Conservation (phyloP, 1,284 basidiomycete species). For the Filobasidium uniguttulatum region DNA sequence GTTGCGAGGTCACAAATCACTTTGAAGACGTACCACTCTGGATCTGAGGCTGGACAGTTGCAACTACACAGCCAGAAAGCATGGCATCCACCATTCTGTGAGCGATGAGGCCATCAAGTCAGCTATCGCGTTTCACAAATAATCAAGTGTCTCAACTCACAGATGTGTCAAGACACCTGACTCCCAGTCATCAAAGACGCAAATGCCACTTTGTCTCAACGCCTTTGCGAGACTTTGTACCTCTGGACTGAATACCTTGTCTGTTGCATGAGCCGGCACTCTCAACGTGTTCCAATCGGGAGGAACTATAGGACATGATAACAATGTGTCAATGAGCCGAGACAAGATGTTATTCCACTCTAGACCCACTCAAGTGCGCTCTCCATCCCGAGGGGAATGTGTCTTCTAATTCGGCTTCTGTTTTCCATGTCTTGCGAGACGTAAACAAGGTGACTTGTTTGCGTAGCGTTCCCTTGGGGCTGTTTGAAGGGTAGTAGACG, state of each 20-base stretch:
- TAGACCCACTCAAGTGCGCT: background rate
- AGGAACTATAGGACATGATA: no score
- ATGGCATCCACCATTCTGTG: slow-evolving; percentile 23
- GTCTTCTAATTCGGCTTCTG: background rate
- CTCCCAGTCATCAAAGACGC: slow-evolving; percentile 26
- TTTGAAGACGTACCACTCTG: slow-evolving; percentile 17
- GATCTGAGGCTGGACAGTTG: slow-evolving; percentile 20
- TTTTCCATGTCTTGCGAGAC: background rate
- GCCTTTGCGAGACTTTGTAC: no score
- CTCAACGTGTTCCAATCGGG: no score
- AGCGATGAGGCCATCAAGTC: background rate
- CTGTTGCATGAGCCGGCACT: no score
- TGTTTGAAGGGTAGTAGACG: background rate
- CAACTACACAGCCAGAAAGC: slow-evolving; percentile 28
- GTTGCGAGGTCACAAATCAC: background rate
- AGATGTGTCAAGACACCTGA: slow-evolving; percentile 19
- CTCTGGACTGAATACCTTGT: no score
- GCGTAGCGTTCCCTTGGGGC: background rate
- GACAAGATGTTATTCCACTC: no score
- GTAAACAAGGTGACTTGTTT: slow-evolving; percentile 1
- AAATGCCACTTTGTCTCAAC: slow-evolving; percentile 22
- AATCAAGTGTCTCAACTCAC: background rate
- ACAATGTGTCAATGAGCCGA: no score
- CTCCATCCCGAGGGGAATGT: background rate
- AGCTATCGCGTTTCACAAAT: background rate